Percentiles rank a stretch among this genome's conserved stretches.
These are phyloP conservation scores for Penicillium canescens DNA, from an alignment of 495 filamentous ascomycete species.

Conservation along the genomic window DNA sequence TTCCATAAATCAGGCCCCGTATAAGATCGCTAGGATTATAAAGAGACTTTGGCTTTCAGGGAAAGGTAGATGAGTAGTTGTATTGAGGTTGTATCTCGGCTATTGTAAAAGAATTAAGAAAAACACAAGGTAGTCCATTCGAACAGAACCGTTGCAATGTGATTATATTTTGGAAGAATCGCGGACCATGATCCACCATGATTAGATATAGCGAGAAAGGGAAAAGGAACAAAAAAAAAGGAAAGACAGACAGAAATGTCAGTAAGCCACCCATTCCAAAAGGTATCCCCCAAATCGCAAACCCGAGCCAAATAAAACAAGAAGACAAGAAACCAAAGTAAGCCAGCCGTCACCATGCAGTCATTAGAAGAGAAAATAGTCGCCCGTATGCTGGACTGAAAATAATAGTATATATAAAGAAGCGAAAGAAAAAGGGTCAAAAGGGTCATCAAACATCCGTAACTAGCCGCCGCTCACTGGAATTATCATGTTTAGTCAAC, in stretches of 20 bases:
- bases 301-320: not conserved
- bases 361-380: constrained; percentile 4
- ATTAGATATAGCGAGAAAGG: no score
- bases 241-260: constrained; percentile 5
- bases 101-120: no score
- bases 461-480: constrained; percentile 26
- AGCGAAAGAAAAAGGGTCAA: constrained; percentile 5
- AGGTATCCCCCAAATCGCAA: not conserved
- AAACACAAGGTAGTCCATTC: no score
- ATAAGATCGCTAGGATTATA: no score
- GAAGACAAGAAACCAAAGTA: constrained; percentile 1
- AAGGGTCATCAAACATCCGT: constrained; percentile 19
- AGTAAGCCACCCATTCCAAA: constrained; percentile 6
- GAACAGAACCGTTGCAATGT: no score
- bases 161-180: no score
- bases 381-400: not conserved
- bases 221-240: not conserved
- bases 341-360: constrained; percentile 10
- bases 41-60: no score
- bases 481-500: constrained; percentile 8
- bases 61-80: no score
- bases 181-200: no score
- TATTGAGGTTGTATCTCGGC: no score
- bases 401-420: not conserved
- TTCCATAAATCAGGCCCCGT: no score